phyloP scores from a whole-genome alignment of 805 yeast species.

The Starmerella sp. region DNA sequence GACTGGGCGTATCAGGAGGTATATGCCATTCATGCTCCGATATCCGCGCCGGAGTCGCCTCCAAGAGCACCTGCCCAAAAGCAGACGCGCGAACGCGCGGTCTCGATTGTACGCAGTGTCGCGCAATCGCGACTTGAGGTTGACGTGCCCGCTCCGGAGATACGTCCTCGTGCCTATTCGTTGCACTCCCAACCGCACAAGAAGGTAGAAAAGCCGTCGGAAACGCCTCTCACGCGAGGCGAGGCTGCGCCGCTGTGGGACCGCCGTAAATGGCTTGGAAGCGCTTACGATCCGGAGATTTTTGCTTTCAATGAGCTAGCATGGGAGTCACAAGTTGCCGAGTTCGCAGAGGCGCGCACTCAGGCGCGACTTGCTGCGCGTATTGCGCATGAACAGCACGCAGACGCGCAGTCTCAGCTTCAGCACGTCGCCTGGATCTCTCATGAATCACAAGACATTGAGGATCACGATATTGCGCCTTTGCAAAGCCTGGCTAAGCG shows the following conservation, averaged over 20 bases:
- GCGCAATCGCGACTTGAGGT: not conserved
- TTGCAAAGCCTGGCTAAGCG: constrained; percentile 45
- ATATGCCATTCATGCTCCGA: constrained; percentile 7
- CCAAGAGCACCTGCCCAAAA: constrained; percentile 4
- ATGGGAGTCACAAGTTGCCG: constrained; percentile 8
- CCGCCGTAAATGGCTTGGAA: constrained; percentile 17
- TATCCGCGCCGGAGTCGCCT: constrained; percentile 2
- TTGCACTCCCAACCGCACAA: not conserved
- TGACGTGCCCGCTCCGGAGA: not conserved
- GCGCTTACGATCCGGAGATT: constrained; percentile 5
- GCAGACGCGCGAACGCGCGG: not conserved
- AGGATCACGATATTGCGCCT: constrained; percentile 52
- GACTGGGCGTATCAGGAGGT: constrained; percentile 28
- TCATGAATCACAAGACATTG: constrained; percentile 45
- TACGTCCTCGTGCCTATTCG: not conserved
- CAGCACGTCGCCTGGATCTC: constrained; percentile 39
- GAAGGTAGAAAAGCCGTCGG: constrained; percentile 4
- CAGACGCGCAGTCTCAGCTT: constrained; percentile 38
- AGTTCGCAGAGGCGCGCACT: not conserved
- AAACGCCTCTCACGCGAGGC: constrained; percentile 1
- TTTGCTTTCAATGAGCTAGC: constrained; percentile 9
- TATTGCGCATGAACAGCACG: constrained; percentile 30
- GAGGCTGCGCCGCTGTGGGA: not conserved
- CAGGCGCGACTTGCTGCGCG: constrained; percentile 4
- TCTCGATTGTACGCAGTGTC: not conserved